A percentile compares a stretch with the other conserved stretches of the same genome.
phyloP scores from a whole-genome alignment of 208 protist species.

The Acanthamoeba healyi region DNA sequence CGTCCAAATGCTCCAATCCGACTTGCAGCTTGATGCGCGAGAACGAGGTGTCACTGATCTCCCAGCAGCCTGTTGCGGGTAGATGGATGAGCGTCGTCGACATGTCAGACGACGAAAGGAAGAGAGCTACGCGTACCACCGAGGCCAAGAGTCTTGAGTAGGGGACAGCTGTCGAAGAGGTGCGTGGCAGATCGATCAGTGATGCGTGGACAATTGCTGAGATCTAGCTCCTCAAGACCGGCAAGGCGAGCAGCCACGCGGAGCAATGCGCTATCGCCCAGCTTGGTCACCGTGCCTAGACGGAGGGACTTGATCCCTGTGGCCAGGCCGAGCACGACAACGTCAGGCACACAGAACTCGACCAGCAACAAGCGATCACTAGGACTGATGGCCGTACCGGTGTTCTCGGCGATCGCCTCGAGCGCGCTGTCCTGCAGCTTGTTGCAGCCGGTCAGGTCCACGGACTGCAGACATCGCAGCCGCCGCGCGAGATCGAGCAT shows the following conservation, averaged over 20 bases:
- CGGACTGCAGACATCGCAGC: neutral
- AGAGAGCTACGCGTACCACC: neutral
- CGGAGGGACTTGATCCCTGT: slow-evolving; percentile 35
- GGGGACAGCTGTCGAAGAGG: slow-evolving; percentile 33
- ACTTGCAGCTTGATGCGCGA: slow-evolving; percentile 39
- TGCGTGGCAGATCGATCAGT: slow-evolving; percentile 25
- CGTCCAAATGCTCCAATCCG: slow-evolving; percentile 11
- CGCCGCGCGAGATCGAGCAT: neutral
- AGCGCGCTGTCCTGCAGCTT: slow-evolving; percentile 54
- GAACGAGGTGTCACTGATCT: slow-evolving; percentile 52
- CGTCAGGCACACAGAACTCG: too few species aligned
- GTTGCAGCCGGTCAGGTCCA: slow-evolving; percentile 63
- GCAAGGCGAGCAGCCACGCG: neutral
- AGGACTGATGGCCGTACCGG: neutral
- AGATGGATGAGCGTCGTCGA: neutral
- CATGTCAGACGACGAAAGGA: neutral
- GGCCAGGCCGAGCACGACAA: too few species aligned
- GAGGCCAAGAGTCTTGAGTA: slow-evolving; percentile 17
- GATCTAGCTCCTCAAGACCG: slow-evolving; percentile 54
- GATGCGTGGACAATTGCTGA: slow-evolving; percentile 26
- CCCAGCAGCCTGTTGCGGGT: slow-evolving; percentile 75
- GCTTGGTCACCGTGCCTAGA: neutral
- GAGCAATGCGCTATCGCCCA: slow-evolving; percentile 21
- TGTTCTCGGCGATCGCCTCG: slow-evolving; percentile 17
- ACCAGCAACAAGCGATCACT: too few species aligned